Conservation (phyloP, 192 early-diverging fungal genomes). For the Coemansia sp. region DNA sequence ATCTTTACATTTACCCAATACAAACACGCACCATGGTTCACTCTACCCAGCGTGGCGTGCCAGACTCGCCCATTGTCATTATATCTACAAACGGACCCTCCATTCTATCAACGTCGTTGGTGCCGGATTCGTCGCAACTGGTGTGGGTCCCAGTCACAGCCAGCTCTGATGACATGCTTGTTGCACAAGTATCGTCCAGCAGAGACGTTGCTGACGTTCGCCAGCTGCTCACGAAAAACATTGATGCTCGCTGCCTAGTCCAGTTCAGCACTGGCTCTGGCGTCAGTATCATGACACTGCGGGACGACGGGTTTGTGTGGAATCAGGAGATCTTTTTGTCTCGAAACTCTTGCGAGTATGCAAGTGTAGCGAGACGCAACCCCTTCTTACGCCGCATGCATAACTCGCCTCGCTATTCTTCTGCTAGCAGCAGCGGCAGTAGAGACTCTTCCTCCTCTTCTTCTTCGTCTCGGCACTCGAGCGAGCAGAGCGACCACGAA, state of each 20-base stretch:
- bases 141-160: conserved; percentile 17
- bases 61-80: conserved; percentile 20
- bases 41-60: neutral
- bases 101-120: conserved; percentile 26
- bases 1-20: neutral
- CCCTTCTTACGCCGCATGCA: conserved; percentile 28
- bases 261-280: conserved; percentile 15
- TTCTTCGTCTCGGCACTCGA: neutral
- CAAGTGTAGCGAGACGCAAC: conserved; percentile 25
- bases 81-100: conserved; percentile 35
- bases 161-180: conserved; percentile 14
- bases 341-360: conserved; percentile 20
- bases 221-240: conserved; percentile 13
- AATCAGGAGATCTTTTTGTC: conserved; percentile 31
- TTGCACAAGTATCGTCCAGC: conserved; percentile 14
- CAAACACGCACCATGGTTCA: neutral
- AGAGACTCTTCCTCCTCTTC: neutral
- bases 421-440: neutral
- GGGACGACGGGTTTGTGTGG: conserved; percentile 47
- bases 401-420: conserved; percentile 7
- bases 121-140: conserved; percentile 18
- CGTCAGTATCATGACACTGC: conserved; percentile 34
- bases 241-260: conserved; percentile 32
- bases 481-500: neutral
- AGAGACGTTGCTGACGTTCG: conserved; percentile 21